A percentile compares a stretch with the other conserved stretches of the same genome.
Conservation (phyloP, 345 rosid genomes). For the Microthlaspi erraticum region DNA sequence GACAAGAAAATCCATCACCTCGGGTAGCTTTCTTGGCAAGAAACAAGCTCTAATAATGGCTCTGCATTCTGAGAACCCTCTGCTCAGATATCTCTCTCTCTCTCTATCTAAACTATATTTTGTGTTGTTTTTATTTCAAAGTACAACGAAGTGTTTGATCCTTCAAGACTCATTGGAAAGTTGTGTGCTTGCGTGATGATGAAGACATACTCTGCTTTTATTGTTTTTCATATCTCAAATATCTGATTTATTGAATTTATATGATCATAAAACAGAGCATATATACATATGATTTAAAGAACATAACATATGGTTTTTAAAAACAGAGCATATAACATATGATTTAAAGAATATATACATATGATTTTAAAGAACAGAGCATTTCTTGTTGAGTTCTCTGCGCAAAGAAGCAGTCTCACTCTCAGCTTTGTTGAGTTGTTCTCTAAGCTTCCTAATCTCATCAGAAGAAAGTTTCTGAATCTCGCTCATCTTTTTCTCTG, state of each 20-base stretch:
- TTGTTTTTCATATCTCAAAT: slow-evolving; percentile 4
- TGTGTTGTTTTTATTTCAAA: slow-evolving; percentile 7
- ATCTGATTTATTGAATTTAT: slow-evolving; percentile 7
- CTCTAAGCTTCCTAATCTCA: slow-evolving; percentile 42
- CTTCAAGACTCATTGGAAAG: slow-evolving; percentile 38
- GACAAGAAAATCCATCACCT: slow-evolving; percentile 93
- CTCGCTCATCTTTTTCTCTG: slow-evolving; percentile 32
- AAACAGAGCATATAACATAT: slow-evolving; percentile 5
- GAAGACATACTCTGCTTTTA: slow-evolving; percentile 7
- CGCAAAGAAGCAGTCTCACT: slow-evolving; percentile 30
- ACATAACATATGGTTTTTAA: neutral
- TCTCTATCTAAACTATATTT: slow-evolving; percentile 12
- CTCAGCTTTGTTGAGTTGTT: slow-evolving; percentile 44
- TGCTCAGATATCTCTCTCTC: slow-evolving; percentile 15
- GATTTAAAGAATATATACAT: slow-evolving; percentile 3
- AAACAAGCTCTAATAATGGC: slow-evolving; percentile 4
- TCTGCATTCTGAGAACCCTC: slow-evolving; percentile 1
- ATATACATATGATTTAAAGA: neutral
- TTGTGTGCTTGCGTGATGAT: slow-evolving; percentile 30
- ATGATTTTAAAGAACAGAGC: slow-evolving; percentile 16
- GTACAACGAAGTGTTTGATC: slow-evolving; percentile 39
- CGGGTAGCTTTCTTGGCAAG: slow-evolving; percentile 49
- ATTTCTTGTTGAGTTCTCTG: slow-evolving; percentile 11
- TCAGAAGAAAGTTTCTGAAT: slow-evolving; percentile 37
- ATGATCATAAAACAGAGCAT: slow-evolving; percentile 10